A percentile compares a stretch with the other conserved stretches of the same genome.
phyloP scores from a whole-genome alignment of 495 filamentous ascomycete species.

The Viridothelium virens region DNA sequence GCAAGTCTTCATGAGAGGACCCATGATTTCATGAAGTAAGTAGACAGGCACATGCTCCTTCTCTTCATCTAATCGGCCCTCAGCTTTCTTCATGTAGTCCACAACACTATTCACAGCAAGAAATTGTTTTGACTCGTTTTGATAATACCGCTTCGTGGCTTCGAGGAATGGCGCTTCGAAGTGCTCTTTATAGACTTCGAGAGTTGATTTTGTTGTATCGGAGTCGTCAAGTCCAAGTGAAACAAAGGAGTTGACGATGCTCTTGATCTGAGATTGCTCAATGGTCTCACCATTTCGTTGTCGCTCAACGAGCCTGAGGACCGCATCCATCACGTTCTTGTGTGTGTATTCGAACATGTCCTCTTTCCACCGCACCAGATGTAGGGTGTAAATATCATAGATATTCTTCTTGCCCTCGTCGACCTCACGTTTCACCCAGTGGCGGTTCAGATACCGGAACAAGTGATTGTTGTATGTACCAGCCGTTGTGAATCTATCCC shows the following conservation, averaged over 20 bases:
- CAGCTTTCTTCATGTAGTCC: slow-evolving; percentile 99
- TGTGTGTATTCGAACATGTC: slow-evolving; percentile 81
- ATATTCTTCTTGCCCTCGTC: slow-evolving; percentile 98
- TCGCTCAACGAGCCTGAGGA: slow-evolving; percentile 92
- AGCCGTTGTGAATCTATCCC: slow-evolving; percentile 88
- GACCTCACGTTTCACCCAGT: slow-evolving; percentile 99
- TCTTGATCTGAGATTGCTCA: slow-evolving; percentile 93
- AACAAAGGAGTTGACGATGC: slow-evolving; percentile 93
- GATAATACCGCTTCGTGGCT: slow-evolving; percentile 78
- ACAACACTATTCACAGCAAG: slow-evolving; percentile 95
- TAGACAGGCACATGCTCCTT: slow-evolving; percentile 91
- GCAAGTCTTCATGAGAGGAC: slow-evolving; percentile 76
- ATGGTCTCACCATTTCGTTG: slow-evolving; percentile 97
- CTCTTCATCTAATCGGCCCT: slow-evolving; percentile 83
- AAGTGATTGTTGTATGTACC: slow-evolving; percentile 96
- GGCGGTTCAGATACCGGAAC: slow-evolving; percentile 93
- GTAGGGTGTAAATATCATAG: slow-evolving; percentile 95
- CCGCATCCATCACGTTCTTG: slow-evolving; percentile 85
- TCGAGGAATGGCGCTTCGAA: slow-evolving; percentile 90
- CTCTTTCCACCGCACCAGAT: slow-evolving; percentile 87
- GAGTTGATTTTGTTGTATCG: slow-evolving; percentile 84
- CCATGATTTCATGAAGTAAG: slow-evolving; percentile 78
- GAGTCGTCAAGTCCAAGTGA: slow-evolving; percentile 90
- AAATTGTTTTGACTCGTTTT: slow-evolving; percentile 87
- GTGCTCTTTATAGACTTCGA: slow-evolving; percentile 85